These are phyloP conservation scores for Myrica gale DNA, from an alignment of 306 rosid species.

Conservation along the genomic window DNA sequence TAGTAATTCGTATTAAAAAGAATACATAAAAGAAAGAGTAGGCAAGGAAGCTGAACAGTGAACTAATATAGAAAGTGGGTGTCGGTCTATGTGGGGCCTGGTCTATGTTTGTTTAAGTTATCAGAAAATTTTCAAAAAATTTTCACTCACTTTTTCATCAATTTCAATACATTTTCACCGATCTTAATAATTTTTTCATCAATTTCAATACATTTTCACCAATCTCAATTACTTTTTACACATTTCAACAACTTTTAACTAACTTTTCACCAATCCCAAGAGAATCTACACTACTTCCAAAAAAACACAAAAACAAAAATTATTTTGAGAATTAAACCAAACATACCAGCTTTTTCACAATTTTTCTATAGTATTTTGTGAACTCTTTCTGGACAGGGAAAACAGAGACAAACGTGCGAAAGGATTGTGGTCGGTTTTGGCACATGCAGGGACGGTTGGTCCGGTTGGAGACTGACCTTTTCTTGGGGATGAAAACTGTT, in stretches of 20 bases:
- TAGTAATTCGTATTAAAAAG: not conserved
- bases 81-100: not conserved
- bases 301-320: too few species aligned
- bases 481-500: slow-evolving; percentile 1
- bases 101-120: too few species aligned
- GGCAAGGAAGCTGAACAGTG: slow-evolving; percentile 16
- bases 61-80: slow-evolving; percentile 8
- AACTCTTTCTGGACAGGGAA: not conserved
- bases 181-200: too few species aligned
- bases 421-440: slow-evolving; percentile 46
- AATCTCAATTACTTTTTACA: too few species aligned
- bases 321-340: too few species aligned
- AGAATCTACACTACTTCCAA: too few species aligned
- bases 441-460: slow-evolving; percentile 12
- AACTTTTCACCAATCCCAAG: too few species aligned
- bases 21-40: not conserved
- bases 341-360: slow-evolving; percentile 12
- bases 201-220: too few species aligned
- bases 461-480: not conserved
- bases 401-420: slow-evolving; percentile 28
- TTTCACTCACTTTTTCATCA: too few species aligned
- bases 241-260: too few species aligned
- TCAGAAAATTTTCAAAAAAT: too few species aligned
- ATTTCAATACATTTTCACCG: too few species aligned
- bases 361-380: not conserved